Evolutionary conservation across 1,284 basidiomycete genomes (phyloP).

Genomic region (Trichosporon inkin): DNA sequence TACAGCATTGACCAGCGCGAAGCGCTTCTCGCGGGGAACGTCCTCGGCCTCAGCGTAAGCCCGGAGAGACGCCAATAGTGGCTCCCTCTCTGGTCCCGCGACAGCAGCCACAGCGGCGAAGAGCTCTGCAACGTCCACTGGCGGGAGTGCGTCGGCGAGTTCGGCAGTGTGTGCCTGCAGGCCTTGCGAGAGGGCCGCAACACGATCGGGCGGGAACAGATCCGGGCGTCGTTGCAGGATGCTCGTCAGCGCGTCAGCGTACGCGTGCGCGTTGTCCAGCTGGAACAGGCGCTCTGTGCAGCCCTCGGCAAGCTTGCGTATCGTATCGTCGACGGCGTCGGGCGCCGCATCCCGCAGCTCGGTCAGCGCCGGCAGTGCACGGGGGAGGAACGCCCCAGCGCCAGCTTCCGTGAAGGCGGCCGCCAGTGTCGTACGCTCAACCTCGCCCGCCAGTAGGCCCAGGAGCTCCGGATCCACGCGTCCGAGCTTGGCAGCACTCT

Average conservation of each 20-base stretch:
- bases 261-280: neutral
- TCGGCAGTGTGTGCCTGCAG: constrained; percentile 23
- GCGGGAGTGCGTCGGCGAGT: constrained; percentile 20
- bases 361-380: constrained; percentile 18
- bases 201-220: constrained; percentile 19
- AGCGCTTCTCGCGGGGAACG: constrained; percentile 21
- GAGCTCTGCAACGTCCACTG: constrained; percentile 17
- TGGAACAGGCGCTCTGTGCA: constrained; percentile 22
- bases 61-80: constrained; percentile 18
- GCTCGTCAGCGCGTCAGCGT: constrained; percentile 23
- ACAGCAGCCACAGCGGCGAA: constrained; percentile 19
- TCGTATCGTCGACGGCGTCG: constrained; percentile 13
- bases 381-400: constrained; percentile 18
- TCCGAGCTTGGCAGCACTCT: constrained; percentile 24
- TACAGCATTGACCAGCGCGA: constrained; percentile 21
- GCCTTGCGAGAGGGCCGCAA: constrained; percentile 20
- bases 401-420: constrained; percentile 18
- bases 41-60: constrained; percentile 17
- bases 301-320: constrained; percentile 21
- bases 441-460: constrained; percentile 61
- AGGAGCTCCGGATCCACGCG: constrained; percentile 59
- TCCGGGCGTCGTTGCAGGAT: constrained; percentile 20
- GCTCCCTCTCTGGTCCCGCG: constrained; percentile 7
- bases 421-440: constrained; percentile 65
- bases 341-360: constrained; percentile 6